Base-by-base conservation (phyloP, 2,329 filamentous ascomycete genomes). In the Phialophora verrucosa region DNA sequence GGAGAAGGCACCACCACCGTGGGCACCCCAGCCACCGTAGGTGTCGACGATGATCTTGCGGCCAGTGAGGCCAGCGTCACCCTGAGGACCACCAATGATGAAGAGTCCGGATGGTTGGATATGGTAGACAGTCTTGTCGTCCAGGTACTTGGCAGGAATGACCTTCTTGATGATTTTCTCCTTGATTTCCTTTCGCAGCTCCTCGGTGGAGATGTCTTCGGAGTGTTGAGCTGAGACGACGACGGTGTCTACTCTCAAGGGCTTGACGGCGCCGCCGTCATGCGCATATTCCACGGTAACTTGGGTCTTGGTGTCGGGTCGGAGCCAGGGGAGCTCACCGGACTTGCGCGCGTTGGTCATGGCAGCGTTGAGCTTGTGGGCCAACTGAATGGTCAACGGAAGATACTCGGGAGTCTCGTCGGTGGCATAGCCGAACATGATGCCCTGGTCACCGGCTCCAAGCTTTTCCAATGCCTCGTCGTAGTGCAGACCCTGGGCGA, bases 341-440 rank as follows among this genome's bases (percentile, higher is more conserved):
- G 96, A 88, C 73, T 91, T 90, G 78, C 94, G 92, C 78, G 94
- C 93, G 75, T 89, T 86, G 72, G 89, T 91, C 93, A 99, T 96
- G 81, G 92, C 92, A 78, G 90, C 87, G 85, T 99, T 99, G 76
- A 99, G 91, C 87, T 93, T 93, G 89, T 99, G 95, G 77, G 95
- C 91, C 78, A 98, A 89, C 77, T 94, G 88, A 75, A 98, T 87
- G 76, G 94, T 98, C 77, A 99, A 86, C 73, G 95, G 95, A 80
- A 98, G 91, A 75, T 96, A 88, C 85, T 99, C 95, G 70, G 94
- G 93, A 76, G 95, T 98, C 88, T 99, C 95, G 78, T 99, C 95
- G 77, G 95, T 97, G 81, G 95, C 95, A 87, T 99, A 99, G 77
- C 95, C 95, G 83, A 99, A 99, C 95, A 99, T 99, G 87, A 99